Evolutionary conservation across 1,139 yeast species (phyloP).

Genomic region (Suhomyces yuchorum): DNA sequence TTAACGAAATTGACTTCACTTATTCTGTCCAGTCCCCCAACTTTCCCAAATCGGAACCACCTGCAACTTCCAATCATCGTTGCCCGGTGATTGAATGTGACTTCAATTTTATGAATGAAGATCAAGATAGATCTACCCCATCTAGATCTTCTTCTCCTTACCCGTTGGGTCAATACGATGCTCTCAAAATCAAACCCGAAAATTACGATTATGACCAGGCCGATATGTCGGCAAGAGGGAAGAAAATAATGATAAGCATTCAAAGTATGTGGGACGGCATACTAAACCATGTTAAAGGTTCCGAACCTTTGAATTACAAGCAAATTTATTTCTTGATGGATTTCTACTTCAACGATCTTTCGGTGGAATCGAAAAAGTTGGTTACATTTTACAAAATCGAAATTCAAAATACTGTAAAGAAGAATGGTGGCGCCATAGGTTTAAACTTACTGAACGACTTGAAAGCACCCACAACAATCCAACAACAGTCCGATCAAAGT

Average conservation of each 20-base stretch:
- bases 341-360: constrained; percentile 29
- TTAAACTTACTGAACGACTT: constrained; percentile 14
- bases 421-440: constrained; percentile 21
- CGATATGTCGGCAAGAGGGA: constrained; percentile 11
- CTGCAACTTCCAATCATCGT: constrained; percentile 18
- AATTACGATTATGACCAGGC: constrained; percentile 6
- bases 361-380: constrained; percentile 27
- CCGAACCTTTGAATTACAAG: constrained; percentile 25
- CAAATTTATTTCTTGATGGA: constrained; percentile 40
- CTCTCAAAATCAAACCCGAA: background rate
- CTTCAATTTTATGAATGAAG: constrained; percentile 40
- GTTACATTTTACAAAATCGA: constrained; percentile 32
- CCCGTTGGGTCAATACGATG: constrained; percentile 2
- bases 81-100: constrained; percentile 50
- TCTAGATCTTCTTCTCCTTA: constrained; percentile 11
- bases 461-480: constrained; percentile 3
- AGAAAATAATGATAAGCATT: constrained; percentile 17
- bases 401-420: constrained; percentile 24
- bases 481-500: constrained; percentile 18
- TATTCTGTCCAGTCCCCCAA: constrained; percentile 18
- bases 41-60: constrained; percentile 1
- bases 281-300: constrained; percentile 25
- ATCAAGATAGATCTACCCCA: constrained; percentile 11
- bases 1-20: constrained; percentile 33
- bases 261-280: constrained; percentile 34